phyloP scores from a whole-genome alignment of 108 stramenopile species.

The Bacterosira constricta region DNA sequence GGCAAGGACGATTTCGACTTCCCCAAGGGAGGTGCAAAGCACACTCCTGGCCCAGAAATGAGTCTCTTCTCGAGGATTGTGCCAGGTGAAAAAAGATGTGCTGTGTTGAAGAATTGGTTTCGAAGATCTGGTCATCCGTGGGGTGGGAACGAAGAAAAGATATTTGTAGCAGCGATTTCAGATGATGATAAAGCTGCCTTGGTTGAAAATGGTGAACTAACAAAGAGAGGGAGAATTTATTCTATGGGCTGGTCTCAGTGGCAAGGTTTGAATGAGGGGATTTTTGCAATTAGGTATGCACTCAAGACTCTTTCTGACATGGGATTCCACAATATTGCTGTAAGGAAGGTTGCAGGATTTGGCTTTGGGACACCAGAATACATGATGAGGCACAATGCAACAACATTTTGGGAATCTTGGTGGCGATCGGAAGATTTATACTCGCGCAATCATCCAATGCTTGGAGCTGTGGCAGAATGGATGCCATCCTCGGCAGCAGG shows the following conservation, averaged over 20 bases:
- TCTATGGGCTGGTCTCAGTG: conserved; percentile 36
- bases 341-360: conserved; percentile 27
- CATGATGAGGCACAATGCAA: conserved; percentile 56
- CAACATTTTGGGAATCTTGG: conserved; percentile 61
- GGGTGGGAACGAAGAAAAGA: conserved; percentile 27
- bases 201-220: conserved; percentile 24
- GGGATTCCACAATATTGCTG: conserved; percentile 37
- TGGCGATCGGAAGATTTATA: conserved; percentile 46
- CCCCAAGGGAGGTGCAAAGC: neutral
- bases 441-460: conserved; percentile 57
- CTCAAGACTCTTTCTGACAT: conserved; percentile 41
- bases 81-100: conserved; percentile 42
- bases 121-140: conserved; percentile 14
- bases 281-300: conserved; percentile 39
- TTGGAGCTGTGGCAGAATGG: conserved; percentile 55
- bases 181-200: conserved; percentile 9
- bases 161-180: conserved; percentile 22
- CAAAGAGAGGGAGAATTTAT: conserved; percentile 9
- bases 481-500: conserved; percentile 45
- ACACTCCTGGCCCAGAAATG: conserved; percentile 46
- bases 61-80: conserved; percentile 34
- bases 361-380: conserved; percentile 45
- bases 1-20: conserved; percentile 38
- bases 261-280: conserved; percentile 42
- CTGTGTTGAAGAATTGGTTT: conserved; percentile 46